Evolutionary conservation across 176 grass and related monocot genomes (phyloP), one percentile per base, ranked within the genome.

Genomic region (Chrysopogon serrulatus): DNA sequence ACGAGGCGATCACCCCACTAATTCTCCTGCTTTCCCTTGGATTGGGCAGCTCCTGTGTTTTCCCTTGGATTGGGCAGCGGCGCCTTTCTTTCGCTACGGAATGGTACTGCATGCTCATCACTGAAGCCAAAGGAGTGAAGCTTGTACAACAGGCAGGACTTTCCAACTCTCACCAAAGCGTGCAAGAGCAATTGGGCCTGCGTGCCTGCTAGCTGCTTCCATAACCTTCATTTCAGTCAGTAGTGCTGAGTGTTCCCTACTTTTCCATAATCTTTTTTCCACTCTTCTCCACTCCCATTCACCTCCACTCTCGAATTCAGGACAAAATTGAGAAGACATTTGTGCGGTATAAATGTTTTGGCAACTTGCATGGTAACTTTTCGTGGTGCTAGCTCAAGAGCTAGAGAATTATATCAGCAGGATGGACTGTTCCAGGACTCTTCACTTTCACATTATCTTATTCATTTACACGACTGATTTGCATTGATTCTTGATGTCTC

Each of bases 1-100:
- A 48, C 68, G 49, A 84, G 87, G 75, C 68, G 81, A 80, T 65
- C 60, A 18, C 45, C 11, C 81, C 82, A 80, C 87, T 75, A 73
- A 39, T 17, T 80, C 59, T 16, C 59, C 36, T 26, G 11, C 61
- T 89, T 89, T 85, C 23, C 45, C 63, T 36, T 67, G 44, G 81
- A n/a, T n/a, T n/a, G n/a, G n/a, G n/a, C n/a, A n/a, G n/a, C n/a
- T n/a, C n/a, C n/a, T n/a, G n/a, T n/a, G n/a, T n/a, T n/a, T n/a
- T n/a, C n/a, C n/a, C n/a, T n/a, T n/a, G n/a, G n/a, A 84, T 84
- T 30, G 68, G 81, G 51, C 53, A 19, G 26, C 19, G 9, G 19
- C 1, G 15, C 43, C 67, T 78, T 79, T 83, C 60, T 32, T 12
- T 23, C 27, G 4, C 43, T 73, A 65, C 27, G 35, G 59, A 88